phyloP scores from a whole-genome alignment of 2,329 filamentous ascomycete species.

The Thelonectria blattea region DNA sequence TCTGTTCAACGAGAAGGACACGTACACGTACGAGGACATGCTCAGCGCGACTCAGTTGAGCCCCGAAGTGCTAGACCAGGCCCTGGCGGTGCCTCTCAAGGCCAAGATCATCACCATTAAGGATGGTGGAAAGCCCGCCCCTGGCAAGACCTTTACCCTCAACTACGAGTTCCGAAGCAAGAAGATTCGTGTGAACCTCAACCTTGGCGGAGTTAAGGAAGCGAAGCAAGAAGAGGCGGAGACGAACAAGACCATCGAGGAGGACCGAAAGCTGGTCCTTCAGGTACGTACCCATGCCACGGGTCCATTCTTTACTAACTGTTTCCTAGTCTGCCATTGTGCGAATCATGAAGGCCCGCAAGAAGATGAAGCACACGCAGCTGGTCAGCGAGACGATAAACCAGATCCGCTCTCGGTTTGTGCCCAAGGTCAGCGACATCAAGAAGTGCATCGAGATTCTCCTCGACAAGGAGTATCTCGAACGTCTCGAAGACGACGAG shows the following conservation, averaged over 20 bases:
- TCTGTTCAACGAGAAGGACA: slow-evolving; percentile 91
- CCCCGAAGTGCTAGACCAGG: slow-evolving; percentile 84
- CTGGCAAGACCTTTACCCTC: slow-evolving; percentile 80
- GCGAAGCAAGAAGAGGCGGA: slow-evolving; percentile 96
- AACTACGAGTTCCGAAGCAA: slow-evolving; percentile 98
- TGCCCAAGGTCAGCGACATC: slow-evolving; percentile 92
- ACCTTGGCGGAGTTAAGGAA: slow-evolving; percentile 92
- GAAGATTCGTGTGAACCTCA: slow-evolving; percentile 96
- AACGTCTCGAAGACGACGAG: slow-evolving; percentile 92
- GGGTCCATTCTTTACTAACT: slow-evolving; percentile 33
- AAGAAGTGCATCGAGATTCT: slow-evolving; percentile 99
- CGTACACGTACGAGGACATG: slow-evolving; percentile 87
- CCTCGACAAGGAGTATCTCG: slow-evolving; percentile 98
- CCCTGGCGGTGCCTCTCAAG: slow-evolving; percentile 85
- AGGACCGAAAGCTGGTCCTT: slow-evolving; percentile 93
- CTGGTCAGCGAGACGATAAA: slow-evolving; percentile 94
- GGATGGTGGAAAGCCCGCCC: slow-evolving; percentile 72
- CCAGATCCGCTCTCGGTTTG: slow-evolving; percentile 91
- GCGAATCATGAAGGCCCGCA: slow-evolving; percentile 98
- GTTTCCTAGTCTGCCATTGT: slow-evolving; percentile 86
- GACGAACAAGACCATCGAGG: slow-evolving; percentile 99
- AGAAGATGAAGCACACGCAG: slow-evolving; percentile 97
- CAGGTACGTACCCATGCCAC: slow-evolving; percentile 70
- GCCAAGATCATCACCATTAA: slow-evolving; percentile 85
- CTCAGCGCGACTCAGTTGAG: slow-evolving; percentile 79